Evolutionary conservation across 2,329 filamentous ascomycete genomes (phyloP).

Genomic region (Microdochium bolleyi): DNA sequence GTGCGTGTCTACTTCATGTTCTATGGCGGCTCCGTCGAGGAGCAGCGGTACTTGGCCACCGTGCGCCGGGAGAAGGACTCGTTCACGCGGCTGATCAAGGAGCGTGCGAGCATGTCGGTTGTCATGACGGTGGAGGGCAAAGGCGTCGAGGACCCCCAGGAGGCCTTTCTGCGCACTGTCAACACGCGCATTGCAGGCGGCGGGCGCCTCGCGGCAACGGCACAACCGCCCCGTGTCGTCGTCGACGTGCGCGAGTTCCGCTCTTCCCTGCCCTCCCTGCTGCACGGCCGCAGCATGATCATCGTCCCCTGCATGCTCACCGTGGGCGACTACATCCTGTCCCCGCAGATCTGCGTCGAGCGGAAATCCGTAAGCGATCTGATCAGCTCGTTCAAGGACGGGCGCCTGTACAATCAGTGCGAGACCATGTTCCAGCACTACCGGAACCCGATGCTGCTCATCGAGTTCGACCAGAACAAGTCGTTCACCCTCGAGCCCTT

Average conservation of each 20-base stretch:
- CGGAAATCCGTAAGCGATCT: constrained; percentile 89
- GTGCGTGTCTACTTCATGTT: constrained; percentile 96
- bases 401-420: constrained; percentile 82
- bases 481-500: constrained; percentile 88
- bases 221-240: constrained; percentile 81
- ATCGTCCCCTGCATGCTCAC: constrained; percentile 94
- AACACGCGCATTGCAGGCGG: constrained; percentile 96
- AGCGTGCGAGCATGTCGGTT: constrained; percentile 86
- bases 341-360: constrained; percentile 85
- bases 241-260: constrained; percentile 96
- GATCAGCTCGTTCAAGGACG: constrained; percentile 85
- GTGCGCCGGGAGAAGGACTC: constrained; percentile 95
- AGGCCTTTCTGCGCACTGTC: constrained; percentile 86
- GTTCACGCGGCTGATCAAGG: constrained; percentile 90
- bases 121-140: constrained; percentile 69
- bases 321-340: constrained; percentile 92
- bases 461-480: constrained; percentile 97
- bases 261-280: constrained; percentile 80
- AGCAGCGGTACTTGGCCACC: constrained; percentile 83
- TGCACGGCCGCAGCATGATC: constrained; percentile 82
- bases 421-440: constrained; percentile 95
- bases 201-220: constrained; percentile 73
- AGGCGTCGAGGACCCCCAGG: constrained; percentile 71
- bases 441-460: constrained; percentile 80
- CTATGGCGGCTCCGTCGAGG: constrained; percentile 89